Evolutionary conservation across 495 filamentous ascomycete species (phyloP).

Genomic region (Penicillium riverlandense): DNA sequence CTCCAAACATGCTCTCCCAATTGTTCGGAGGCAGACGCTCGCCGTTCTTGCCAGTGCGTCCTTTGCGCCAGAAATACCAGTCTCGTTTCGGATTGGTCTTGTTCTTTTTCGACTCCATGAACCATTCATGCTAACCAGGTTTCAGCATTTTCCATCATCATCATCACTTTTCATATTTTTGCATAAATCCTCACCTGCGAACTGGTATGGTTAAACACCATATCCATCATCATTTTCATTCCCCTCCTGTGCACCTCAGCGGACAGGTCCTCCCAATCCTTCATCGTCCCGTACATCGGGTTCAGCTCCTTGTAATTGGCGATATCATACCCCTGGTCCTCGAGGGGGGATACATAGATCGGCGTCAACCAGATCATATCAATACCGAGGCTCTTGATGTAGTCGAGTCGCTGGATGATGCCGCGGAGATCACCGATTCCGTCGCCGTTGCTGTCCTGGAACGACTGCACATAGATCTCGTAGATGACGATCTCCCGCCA

Average conservation of each 20-base stretch:
- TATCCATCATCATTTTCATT: constrained; percentile 54
- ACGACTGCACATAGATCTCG: constrained; percentile 31
- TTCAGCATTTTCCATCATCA: constrained; percentile 47
- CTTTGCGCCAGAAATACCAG: constrained; percentile 59
- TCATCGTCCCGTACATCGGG: constrained; percentile 43
- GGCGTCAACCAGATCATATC: constrained; percentile 61
- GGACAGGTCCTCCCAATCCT: constrained; percentile 50
- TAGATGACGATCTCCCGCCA: constrained; percentile 24
- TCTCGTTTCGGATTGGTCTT: constrained; percentile 48
- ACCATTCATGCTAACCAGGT: constrained; percentile 56
- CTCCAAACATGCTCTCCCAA: constrained; percentile 27
- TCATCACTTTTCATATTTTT: constrained; percentile 24
- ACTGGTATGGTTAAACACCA: constrained; percentile 49
- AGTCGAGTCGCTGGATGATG: constrained; percentile 53
- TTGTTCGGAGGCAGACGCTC: constrained; percentile 53
- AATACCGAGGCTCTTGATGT: constrained; percentile 50
- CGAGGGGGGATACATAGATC: constrained; percentile 49
- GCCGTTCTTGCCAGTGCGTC: constrained; percentile 36
- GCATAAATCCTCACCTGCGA: constrained; percentile 32
- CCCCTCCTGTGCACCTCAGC: constrained; percentile 33
- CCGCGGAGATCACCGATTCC: constrained; percentile 60
- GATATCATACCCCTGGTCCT: constrained; percentile 45
- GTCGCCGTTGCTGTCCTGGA: constrained; percentile 55
- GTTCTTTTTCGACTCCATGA: constrained; percentile 47
- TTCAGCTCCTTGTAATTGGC: constrained; percentile 51